Evolutionary conservation across 768 basidiomycete genomes (phyloP), one percentile per base, ranked within the genome.

Genomic region (Tephrocybe sp.): DNA sequence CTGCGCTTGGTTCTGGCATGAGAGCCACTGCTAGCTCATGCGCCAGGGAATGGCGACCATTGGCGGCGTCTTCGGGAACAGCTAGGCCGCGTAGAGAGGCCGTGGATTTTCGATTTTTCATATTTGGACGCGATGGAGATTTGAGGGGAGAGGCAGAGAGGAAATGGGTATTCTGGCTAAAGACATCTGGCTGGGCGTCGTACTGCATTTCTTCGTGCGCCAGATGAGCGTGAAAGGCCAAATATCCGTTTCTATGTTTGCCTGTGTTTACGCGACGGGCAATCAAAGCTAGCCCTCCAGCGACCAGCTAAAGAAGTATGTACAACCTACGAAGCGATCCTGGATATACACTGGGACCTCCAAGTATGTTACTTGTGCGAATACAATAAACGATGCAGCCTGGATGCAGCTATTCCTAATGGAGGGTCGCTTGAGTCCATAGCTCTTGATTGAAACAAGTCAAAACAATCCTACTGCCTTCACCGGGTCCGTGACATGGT

Each of bases 11-110:
- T 68, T 93, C 91, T 19, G 90, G 91, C 83, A 92, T 88, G 47
- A 93, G 76, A 9, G 91, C 91, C 27, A 86, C 82, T 5, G 92
- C 91, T 28, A 93, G 80, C 61, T 93, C 91, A 66, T 93, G 90
- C 4, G 91, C 91, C 26, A 93, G 78, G 5, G 89, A 91, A 62
- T 86, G 83, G 36, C 79, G 74, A 32, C 74, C 76, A 51, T 68
- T 75, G 39, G 68, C 63, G 28, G 63, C 63, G 49, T 79, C 79
- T 54, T 75, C 77, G 47, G 72, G 74, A 28, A 68, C 44, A 37
- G 63, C 55, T 24, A 67, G 51, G 48, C 67, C 65, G 32, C 80
- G 81, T 54, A 83, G 64, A 18, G 83, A 79, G 25, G 76, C 66
- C 18, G 66, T 72, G 16, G 84, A 83, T 52, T 73, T 74, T 48